Conservation (phyloP, 441 rosid species). For the Erodium trifolium region DNA sequence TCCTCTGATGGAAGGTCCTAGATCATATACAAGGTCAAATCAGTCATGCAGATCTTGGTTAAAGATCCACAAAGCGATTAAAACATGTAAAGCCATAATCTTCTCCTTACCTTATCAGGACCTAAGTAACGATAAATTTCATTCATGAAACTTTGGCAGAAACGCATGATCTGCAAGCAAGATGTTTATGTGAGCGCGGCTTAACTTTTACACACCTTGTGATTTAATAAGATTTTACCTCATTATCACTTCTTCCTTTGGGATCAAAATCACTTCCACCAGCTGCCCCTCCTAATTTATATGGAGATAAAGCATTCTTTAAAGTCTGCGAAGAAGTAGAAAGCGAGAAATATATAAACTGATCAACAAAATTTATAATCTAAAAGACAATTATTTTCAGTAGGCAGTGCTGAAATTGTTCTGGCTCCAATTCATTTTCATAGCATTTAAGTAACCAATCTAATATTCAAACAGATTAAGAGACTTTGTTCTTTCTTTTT, state of each 20-base stretch:
- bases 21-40: constrained; percentile 16
- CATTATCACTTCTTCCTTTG: constrained; percentile 94
- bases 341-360: no score
- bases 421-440: background rate
- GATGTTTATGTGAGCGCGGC: constrained; percentile 24
- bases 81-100: constrained; percentile 6
- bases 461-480: background rate
- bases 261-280: constrained; percentile 99
- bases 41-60: constrained; percentile 10
- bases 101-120: constrained; percentile 68
- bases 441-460: background rate
- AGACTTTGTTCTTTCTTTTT: background rate
- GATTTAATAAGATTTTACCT: constrained; percentile 39
- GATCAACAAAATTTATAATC: background rate
- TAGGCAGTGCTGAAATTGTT: background rate
- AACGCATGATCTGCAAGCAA: constrained; percentile 78
- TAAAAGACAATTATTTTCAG: background rate
- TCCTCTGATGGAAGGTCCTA: constrained; percentile 99
- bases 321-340: constrained; percentile 47
- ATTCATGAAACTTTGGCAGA: constrained; percentile 98
- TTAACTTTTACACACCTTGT: constrained; percentile 15
- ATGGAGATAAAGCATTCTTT: constrained; percentile 89
- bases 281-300: constrained; percentile 97
- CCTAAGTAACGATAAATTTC: constrained; percentile 89
- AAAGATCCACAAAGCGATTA: constrained; percentile 7